A percentile compares a stretch with the other conserved stretches of the same genome.
Conservation (phyloP, 495 filamentous ascomycete genomes). For the Hypoxylon lenormandii region DNA sequence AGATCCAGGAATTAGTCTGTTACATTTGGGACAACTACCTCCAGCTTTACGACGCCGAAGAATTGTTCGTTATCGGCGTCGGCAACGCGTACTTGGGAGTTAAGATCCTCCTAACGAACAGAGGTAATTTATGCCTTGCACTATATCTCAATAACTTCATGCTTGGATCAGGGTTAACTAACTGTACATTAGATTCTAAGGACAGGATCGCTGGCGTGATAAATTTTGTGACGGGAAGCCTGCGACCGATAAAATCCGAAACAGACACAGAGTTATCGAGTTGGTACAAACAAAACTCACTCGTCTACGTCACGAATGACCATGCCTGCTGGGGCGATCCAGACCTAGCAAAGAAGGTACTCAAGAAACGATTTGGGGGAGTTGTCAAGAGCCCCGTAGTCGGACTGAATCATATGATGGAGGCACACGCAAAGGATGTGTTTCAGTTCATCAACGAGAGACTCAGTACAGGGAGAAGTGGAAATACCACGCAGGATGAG, state of each 20-base stretch:
- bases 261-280: conserved; percentile 71
- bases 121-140: conserved; percentile 62
- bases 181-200: conserved; percentile 57
- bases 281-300: conserved; percentile 79
- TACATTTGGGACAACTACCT: conserved; percentile 99
- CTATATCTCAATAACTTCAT: background rate
- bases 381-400: conserved; percentile 66
- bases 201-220: conserved; percentile 62
- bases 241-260: conserved; percentile 74
- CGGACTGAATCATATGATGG: conserved; percentile 74
- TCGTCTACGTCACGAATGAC: conserved; percentile 75
- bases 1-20: conserved; percentile 78
- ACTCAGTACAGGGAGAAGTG: conserved; percentile 46
- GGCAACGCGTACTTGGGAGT: conserved; percentile 79
- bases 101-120: conserved; percentile 74
- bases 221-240: conserved; percentile 70
- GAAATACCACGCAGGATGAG: conserved; percentile 56
- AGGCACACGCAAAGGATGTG: conserved; percentile 67
- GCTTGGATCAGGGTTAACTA: background rate
- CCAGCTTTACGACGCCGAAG: conserved; percentile 74
- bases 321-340: conserved; percentile 77
- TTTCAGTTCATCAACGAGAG: conserved; percentile 66
- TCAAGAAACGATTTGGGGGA: conserved; percentile 73
- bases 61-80: conserved; percentile 85
- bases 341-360: conserved; percentile 67